Percentiles rank a stretch among this genome's conserved stretches.
Evolutionary conservation across 2,329 filamentous ascomycete species (phyloP).

Genomic region (Thielaviopsis euricoi): DNA sequence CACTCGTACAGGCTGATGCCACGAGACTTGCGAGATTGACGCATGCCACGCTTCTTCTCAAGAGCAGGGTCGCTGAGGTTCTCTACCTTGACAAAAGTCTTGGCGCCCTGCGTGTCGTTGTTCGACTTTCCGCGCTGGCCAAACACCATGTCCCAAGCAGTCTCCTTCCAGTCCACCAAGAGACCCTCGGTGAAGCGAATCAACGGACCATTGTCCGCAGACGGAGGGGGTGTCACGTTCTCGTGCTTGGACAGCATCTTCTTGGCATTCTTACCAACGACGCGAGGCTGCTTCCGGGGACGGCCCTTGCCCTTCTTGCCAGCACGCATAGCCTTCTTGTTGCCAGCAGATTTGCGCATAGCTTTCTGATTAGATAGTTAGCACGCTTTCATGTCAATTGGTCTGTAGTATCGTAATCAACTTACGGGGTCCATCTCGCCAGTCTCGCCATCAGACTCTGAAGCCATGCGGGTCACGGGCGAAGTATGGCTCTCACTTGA

Average conservation of each 20-base stretch:
- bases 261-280: slow-evolving; percentile 15
- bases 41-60: slow-evolving; percentile 42
- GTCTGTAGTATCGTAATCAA: neutral
- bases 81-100: slow-evolving; percentile 38
- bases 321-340: neutral
- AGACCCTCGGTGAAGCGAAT: slow-evolving; percentile 72
- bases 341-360: neutral
- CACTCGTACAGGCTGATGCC: slow-evolving; percentile 82
- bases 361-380: neutral
- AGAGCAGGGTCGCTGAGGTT: slow-evolving; percentile 48
- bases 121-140: slow-evolving; percentile 23
- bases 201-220: slow-evolving; percentile 40
- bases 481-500: slow-evolving; percentile 31
- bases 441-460: slow-evolving; percentile 40
- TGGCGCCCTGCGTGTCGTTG: slow-evolving; percentile 37
- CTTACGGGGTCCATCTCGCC: slow-evolving; percentile 10
- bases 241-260: slow-evolving; percentile 19
- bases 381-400: neutral
- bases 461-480: slow-evolving; percentile 36
- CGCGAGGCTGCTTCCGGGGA: neutral
- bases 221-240: slow-evolving; percentile 21
- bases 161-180: slow-evolving; percentile 67
- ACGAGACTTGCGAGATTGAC: slow-evolving; percentile 35
- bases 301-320: slow-evolving; percentile 25
- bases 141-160: slow-evolving; percentile 59